Evolutionary conservation across 345 rosid species (phyloP), one percentile per base, ranked within the genome.

Genomic region (Salix udensis): DNA sequence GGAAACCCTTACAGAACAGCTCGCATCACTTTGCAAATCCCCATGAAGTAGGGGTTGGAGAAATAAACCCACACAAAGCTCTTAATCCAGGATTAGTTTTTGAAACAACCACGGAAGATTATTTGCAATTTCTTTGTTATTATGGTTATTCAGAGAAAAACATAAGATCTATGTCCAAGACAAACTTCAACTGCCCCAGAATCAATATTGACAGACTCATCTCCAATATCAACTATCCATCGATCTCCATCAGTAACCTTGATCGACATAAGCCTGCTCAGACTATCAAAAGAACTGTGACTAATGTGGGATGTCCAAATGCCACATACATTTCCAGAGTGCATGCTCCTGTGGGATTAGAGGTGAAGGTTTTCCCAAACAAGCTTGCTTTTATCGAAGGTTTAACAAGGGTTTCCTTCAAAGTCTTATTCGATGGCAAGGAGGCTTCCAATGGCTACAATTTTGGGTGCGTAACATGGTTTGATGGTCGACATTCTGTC

Each of bases 71-170:
- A 6, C 71, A 74, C 5, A 83, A 74, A 74, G 96, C 97, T 36
- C 86, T 90, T 23, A 75, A 90, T 72, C 97, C 97, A 15, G 97
- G 97, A 46, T 67, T 93, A 70, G 88, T 90, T n/a, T 90, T 89
- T 30, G 88, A 90, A 79, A 90, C 92, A 67, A 85, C 86, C 31
- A 76, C 72, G 0, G 28, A 77, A 26, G 93, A 93, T 62, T 87
- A 88, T 73, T 84, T 91, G 31, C 74, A 70, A 13, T 91, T 90
- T 81, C 91, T 90, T 16, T 90, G 97, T 77, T 90, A 82, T 73
- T 70, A 48, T 13, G 90, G 94, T 26, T 91, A 87, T 65, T 67
- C 94, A 19, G 85, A 87, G 65, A 87, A 88, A 72, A 81, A n/a
- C 24, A 87, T 93, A 31, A 83, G 71, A 65, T 79, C 89, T 52